phyloP scores from a whole-genome alignment of 2,329 filamentous ascomycete species.

The Botrytis aclada region DNA sequence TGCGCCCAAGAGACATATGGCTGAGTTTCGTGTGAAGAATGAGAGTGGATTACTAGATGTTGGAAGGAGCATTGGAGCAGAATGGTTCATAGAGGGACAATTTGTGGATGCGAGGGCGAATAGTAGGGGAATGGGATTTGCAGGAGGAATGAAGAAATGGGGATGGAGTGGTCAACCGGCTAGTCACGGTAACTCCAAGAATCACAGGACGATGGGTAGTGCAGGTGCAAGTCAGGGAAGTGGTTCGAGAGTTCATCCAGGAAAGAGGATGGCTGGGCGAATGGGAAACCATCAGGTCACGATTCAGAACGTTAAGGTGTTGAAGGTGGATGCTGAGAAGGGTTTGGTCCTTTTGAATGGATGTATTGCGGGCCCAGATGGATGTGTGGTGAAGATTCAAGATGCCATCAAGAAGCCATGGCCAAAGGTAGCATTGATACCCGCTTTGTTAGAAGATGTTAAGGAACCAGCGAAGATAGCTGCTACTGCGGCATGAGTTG shows the following conservation, averaged over 20 bases:
- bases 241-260: conserved; percentile 87
- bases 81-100: conserved; percentile 89
- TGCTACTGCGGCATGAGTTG: conserved; percentile 23
- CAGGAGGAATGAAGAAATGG: conserved; percentile 96
- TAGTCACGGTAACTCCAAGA: conserved; percentile 92
- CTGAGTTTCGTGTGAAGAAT: conserved; percentile 82
- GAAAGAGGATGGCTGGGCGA: conserved; percentile 95
- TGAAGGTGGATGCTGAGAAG: conserved; percentile 82
- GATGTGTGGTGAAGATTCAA: conserved; percentile 77
- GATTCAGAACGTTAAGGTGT: conserved; percentile 83
- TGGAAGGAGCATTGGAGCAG: conserved; percentile 73
- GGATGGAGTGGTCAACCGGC: conserved; percentile 86
- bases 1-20: conserved; percentile 77
- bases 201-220: conserved; percentile 89
- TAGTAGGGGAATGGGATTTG: conserved; percentile 87
- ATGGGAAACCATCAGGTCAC: conserved; percentile 92
- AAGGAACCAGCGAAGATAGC: conserved; percentile 43
- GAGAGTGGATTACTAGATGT: conserved; percentile 70
- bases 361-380: conserved; percentile 82
- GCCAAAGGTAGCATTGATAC: conserved; percentile 48
- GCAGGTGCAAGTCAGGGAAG: conserved; percentile 85
- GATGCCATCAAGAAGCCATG: conserved; percentile 88
- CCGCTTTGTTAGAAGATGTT: conserved; percentile 50
- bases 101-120: conserved; percentile 81
- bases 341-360: conserved; percentile 88